phyloP scores from a whole-genome alignment of 2,329 filamentous ascomycete genomes.

The Xylaria sp. region DNA sequence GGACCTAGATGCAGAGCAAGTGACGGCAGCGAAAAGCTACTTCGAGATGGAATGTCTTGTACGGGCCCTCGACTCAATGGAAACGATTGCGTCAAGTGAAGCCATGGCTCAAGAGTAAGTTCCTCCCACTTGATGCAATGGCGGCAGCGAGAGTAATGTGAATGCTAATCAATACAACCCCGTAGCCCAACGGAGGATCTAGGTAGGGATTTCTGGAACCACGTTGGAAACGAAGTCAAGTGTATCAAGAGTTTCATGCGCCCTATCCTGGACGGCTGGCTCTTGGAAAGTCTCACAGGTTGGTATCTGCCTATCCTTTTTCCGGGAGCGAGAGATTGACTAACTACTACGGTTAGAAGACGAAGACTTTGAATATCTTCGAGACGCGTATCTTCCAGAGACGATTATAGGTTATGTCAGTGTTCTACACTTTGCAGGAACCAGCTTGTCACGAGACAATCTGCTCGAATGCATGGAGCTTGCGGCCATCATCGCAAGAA shows the following conservation, averaged over 20 bases:
- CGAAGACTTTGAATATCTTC: constrained; percentile 67
- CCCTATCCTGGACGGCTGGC: constrained; percentile 69
- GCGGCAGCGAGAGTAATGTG: neutral
- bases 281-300: constrained; percentile 62
- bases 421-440: constrained; percentile 79
- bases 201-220: constrained; percentile 56
- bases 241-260: constrained; percentile 61
- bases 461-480: constrained; percentile 88
- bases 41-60: constrained; percentile 73
- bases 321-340: neutral
- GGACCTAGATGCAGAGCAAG: constrained; percentile 47
- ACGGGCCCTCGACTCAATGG: constrained; percentile 68
- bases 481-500: constrained; percentile 74
- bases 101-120: constrained; percentile 60
- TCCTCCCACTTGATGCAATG: neutral
- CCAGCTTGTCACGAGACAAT: constrained; percentile 74
- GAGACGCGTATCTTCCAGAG: constrained; percentile 83
- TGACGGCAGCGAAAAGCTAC: constrained; percentile 64
- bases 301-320: constrained; percentile 35
- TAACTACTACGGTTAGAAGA: constrained; percentile 51
- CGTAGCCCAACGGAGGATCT: constrained; percentile 42
- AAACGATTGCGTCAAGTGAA: constrained; percentile 66
- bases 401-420: constrained; percentile 82
- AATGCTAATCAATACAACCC: constrained; percentile 36
- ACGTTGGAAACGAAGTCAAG: constrained; percentile 61